Conservation (phyloP, 2,329 filamentous ascomycete genomes). For the Colletotrichum gigasporum region DNA sequence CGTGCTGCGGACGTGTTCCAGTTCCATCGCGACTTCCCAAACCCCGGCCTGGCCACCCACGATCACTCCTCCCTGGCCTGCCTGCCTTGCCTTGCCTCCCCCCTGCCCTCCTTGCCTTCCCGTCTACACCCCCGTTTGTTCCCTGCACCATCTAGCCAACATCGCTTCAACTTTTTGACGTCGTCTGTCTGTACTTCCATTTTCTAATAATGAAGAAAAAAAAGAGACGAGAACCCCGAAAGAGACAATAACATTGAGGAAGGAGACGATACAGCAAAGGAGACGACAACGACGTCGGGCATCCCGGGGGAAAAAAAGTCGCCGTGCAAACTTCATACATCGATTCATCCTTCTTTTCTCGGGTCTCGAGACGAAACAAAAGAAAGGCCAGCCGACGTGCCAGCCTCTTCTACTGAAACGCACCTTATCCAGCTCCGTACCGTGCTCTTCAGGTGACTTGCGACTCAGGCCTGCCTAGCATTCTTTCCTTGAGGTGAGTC, state of each 20-base stretch:
- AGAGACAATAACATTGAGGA: too few species aligned
- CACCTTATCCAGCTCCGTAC: not conserved
- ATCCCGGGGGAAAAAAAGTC: constrained; percentile 13
- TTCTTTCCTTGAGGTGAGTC: constrained; percentile 10
- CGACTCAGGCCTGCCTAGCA: not conserved
- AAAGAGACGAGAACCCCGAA: too few species aligned
- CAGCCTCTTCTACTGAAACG: constrained; percentile 20
- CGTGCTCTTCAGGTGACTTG: not conserved
- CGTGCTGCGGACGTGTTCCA: constrained; percentile 15
- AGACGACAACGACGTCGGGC: too few species aligned
- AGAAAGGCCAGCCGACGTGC: constrained; percentile 22
- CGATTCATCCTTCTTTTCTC: not conserved
- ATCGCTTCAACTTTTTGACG: constrained; percentile 2
- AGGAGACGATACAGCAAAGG: too few species aligned
- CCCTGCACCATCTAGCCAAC: constrained; percentile 18
- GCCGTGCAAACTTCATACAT: constrained; percentile 17
- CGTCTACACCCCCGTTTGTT: constrained; percentile 21
- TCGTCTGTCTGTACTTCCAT: not conserved
- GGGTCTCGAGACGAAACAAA: constrained; percentile 13
- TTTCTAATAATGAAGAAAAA: too few species aligned
- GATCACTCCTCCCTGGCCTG: constrained; percentile 12
- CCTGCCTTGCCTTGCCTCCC: constrained; percentile 11
- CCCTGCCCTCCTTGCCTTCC: constrained; percentile 13
- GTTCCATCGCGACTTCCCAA: constrained; percentile 21
- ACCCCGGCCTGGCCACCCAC: constrained; percentile 7